phyloP scores from a whole-genome alignment of 345 rosid genomes.

The Syzygium aqueum region DNA sequence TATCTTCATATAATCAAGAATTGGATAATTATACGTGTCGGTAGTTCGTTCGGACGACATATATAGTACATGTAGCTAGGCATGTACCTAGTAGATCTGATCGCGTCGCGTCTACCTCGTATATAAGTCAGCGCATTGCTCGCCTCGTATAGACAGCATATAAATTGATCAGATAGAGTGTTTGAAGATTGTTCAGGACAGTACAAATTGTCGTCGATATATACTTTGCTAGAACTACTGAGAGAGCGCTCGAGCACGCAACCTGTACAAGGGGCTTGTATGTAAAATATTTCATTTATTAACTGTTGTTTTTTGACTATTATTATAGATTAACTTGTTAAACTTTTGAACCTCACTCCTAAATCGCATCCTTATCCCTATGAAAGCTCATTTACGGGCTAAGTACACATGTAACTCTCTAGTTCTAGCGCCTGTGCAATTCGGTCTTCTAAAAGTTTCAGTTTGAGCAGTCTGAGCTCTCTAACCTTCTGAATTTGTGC shows the following conservation, averaged over 20 bases:
- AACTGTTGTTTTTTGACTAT: no score
- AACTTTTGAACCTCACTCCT: no score
- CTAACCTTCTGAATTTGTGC: background rate
- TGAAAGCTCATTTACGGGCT: background rate
- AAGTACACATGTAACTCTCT: background rate
- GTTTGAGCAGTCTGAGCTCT: background rate
- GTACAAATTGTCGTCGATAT: no score
- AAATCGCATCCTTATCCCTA: no score
- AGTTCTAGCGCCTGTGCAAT: background rate
- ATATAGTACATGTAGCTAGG: background rate
- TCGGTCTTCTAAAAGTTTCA: background rate
- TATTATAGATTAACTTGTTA: no score
- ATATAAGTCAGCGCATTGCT: background rate
- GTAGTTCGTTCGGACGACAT: background rate
- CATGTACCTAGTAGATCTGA: background rate
- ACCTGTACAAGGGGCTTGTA: no score
- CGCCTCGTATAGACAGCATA: background rate
- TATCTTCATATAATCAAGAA: background rate
- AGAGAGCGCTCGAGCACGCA: no score
- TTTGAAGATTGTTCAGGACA: no score
- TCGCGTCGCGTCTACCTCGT: rapidly evolving
- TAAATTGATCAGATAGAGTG: no score
- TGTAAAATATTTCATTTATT: no score
- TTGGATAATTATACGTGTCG: background rate
- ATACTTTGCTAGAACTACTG: no score